Base-by-base conservation (phyloP, 169 alveolate genomes). In the Fabrea salina region DNA sequence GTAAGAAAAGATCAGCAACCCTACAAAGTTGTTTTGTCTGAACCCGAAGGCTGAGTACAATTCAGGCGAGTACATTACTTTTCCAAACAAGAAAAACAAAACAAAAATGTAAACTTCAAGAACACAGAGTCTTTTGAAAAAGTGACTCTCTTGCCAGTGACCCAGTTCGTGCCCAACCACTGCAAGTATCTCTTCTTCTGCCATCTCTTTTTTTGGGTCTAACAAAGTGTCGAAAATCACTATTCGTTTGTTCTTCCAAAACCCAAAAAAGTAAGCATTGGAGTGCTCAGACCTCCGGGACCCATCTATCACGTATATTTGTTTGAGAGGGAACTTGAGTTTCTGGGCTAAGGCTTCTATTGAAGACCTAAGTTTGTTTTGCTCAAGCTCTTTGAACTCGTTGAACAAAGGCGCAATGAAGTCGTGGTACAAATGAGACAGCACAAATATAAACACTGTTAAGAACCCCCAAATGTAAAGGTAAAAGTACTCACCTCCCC, bases 191-290 rank as follows among this genome's bases (percentile, higher is more conserved):
- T 97, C 98, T 49, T 93, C 91, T 71, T 86, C 89, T 16, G 90
- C 83, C 71, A 93, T 87, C 39, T 93, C 89, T 32, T 89, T 87
- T 27, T 56, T 35, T 33, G 27, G 22, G 1, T 61, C 25, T 22
- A 95, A 88, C 75, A 96, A 89, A 32, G 99, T 97, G 87, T 96
- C 99, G 87, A 78, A 97, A 43, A 96, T 80, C 13, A 96, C 99
- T 37, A 96, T 95, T 66, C 97, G 88, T 89, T 97, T 96, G 87
- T 93, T 92, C 82, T 91, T 88, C 91, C 98, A 95, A 66, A 96
- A 88, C 0, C 99, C 99, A 82, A 91, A 97, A 86, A 96, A 96
- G 82, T 96, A 96, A n/a, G 98, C 98, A 87, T 96, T 97, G 61
- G 97, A 91, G 88, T 96, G 99, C 71, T 95, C 87, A n/a, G 97